Percentiles rank a stretch among this genome's conserved stretches.
Conservation (phyloP, 768 basidiomycete genomes). For the Termitomyces sp. region DNA sequence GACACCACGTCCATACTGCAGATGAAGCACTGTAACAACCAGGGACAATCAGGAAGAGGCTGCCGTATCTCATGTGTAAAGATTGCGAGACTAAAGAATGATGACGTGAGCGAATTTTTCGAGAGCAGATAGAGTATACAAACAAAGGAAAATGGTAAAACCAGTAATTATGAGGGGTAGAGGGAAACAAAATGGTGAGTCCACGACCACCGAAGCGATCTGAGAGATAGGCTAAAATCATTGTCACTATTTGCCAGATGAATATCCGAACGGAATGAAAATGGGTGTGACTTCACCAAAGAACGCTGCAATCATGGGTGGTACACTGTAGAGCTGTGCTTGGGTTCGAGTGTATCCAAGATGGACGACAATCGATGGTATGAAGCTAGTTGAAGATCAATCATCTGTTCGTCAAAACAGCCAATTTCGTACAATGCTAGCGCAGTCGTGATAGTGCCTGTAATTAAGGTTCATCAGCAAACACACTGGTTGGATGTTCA, state of each 20-base stretch:
- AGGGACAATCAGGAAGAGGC: constrained; percentile 40
- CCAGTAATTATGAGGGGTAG: constrained; percentile 30
- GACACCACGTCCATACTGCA: constrained; percentile 40
- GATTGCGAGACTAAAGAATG: constrained; percentile 18
- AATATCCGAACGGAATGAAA: background rate
- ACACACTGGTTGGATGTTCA: too few relatives aligned
- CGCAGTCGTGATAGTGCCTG: constrained; percentile 28
- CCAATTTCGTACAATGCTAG: too few relatives aligned
- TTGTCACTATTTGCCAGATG: constrained; percentile 14
- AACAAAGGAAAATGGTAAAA: constrained; percentile 38
- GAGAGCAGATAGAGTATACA: too few relatives aligned
- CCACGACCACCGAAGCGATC: constrained; percentile 25
- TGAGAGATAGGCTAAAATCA: constrained; percentile 20
- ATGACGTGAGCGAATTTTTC: too few relatives aligned
- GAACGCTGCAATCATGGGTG: constrained; percentile 36
- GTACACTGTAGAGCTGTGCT: constrained; percentile 49
- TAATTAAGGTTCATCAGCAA: too few relatives aligned
- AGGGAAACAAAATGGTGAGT: constrained; percentile 25
- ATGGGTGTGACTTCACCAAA: constrained; percentile 12
- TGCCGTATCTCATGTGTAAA: constrained; percentile 35
- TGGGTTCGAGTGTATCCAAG: constrained; percentile 42
- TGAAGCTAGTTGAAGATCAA: too few relatives aligned
- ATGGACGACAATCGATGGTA: constrained; percentile 53
- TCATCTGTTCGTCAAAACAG: too few relatives aligned
- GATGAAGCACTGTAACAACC: constrained; percentile 42